Conservation (phyloP, 495 filamentous ascomycete species). For the Clohesyomyces aquaticus region DNA sequence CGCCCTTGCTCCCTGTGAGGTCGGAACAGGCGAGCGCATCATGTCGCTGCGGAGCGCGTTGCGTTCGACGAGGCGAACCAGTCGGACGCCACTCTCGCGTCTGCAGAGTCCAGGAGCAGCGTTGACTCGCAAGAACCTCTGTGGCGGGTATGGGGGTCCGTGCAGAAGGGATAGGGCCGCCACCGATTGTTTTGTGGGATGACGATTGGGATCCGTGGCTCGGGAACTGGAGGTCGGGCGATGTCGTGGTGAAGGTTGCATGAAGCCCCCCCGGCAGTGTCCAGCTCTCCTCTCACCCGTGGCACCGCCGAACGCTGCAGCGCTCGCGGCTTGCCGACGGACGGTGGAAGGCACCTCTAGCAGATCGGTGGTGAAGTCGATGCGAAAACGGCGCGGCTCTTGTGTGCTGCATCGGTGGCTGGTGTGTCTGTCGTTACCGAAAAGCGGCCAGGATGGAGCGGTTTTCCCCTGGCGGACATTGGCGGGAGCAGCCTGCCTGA, state of each 20-base stretch:
- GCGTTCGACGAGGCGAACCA: constrained; percentile 64
- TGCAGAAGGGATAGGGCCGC: constrained; percentile 63
- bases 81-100: constrained; percentile 48
- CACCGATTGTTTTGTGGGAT: constrained; percentile 42
- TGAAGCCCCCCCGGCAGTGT: not conserved
- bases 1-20: too few species aligned
- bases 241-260: constrained; percentile 2
- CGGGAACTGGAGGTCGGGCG: not conserved
- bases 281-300: not conserved
- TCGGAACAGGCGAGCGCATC: too few species aligned
- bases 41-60: constrained; percentile 56
- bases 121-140: constrained; percentile 57
- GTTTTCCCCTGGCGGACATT: not conserved
- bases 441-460: not conserved
- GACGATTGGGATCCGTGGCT: constrained; percentile 9
- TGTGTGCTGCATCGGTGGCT: not conserved
- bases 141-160: constrained; percentile 63
- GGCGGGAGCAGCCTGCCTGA: not conserved
- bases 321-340: not conserved
- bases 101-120: constrained; percentile 57
- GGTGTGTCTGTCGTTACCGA: constrained; percentile 2
- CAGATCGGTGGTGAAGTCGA: not conserved
- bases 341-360: not conserved
- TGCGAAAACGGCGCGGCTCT: not conserved
- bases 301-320: too few species aligned